phyloP scores from a whole-genome alignment of 1,139 yeast species.

The Petasospora fabianii region DNA sequence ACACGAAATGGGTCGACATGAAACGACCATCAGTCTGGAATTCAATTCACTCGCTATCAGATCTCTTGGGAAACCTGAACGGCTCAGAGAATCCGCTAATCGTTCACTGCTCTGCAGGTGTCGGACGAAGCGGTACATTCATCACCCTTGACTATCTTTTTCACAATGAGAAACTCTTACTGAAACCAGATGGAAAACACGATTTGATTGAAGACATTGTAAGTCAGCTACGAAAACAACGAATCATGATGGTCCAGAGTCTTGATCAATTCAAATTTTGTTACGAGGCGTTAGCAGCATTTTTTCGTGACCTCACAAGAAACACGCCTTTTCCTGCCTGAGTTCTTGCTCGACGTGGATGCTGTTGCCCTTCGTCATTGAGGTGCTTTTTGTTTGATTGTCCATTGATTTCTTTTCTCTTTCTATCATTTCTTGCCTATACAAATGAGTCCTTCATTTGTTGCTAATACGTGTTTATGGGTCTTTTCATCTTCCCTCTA shows the following conservation, averaged over 20 bases:
- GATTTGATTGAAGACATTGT: conserved; percentile 37
- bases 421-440: no score
- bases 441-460: no score
- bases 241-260: conserved; percentile 71
- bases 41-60: conserved; percentile 29
- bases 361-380: conserved; percentile 4
- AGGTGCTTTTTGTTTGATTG: no score
- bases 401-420: no score
- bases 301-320: conserved; percentile 6
- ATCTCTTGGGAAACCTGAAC: conserved; percentile 29
- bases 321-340: conserved; percentile 3
- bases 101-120: conserved; percentile 79
- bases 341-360: conserved; percentile 6
- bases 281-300: conserved; percentile 26
- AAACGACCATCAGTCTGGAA: conserved; percentile 36
- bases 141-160: conserved; percentile 59
- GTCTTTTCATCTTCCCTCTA: no score
- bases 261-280: conserved; percentile 51
- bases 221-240: conserved; percentile 43
- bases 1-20: conserved; percentile 45
- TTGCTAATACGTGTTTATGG: no score
- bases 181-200: background rate
- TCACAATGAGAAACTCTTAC: conserved; percentile 20
- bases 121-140: conserved; percentile 74
- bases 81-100: conserved; percentile 34